Percentiles rank a stretch among this genome's conserved stretches.
Evolutionary conservation across 2,329 filamentous ascomycete species (phyloP).

Genomic region (Colletotrichum noveboracense): DNA sequence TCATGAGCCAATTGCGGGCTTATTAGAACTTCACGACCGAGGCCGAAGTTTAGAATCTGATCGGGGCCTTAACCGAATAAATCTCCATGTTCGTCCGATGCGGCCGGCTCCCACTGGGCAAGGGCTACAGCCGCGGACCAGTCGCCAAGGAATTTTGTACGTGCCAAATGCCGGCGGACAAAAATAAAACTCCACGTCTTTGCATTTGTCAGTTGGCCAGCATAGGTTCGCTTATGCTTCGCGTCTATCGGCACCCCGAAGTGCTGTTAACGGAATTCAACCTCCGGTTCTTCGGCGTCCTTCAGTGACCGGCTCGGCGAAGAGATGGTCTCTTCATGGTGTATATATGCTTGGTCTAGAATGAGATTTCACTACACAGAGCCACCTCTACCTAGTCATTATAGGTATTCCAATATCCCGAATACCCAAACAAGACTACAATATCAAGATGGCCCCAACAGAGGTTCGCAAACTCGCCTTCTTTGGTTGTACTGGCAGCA

Average conservation of each 20-base stretch:
- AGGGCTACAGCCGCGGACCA: neutral
- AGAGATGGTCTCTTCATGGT: neutral
- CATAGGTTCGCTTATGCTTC: neutral
- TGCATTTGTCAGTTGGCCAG: neutral
- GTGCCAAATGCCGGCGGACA: neutral
- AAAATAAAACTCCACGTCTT: neutral
- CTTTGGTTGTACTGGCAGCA: neutral
- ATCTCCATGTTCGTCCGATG: neutral
- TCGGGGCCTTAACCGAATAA: neutral
- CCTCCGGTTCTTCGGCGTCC: neutral
- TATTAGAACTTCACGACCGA: neutral
- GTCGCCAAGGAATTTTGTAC: neutral
- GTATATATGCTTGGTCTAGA: neutral
- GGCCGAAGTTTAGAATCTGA: neutral
- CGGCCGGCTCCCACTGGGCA: neutral
- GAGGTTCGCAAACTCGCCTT: neutral
- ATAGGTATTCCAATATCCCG: neutral
- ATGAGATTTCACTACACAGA: neutral
- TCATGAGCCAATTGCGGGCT: neutral
- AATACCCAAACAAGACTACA: neutral
- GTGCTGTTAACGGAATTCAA: neutral
- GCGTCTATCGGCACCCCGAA: neutral
- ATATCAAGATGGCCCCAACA: neutral
- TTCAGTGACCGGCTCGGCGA: neutral
- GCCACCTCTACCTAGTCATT: fast-evolving